phyloP scores from a whole-genome alignment of 2,329 filamentous ascomycete species.

The Claviceps purpurea region DNA sequence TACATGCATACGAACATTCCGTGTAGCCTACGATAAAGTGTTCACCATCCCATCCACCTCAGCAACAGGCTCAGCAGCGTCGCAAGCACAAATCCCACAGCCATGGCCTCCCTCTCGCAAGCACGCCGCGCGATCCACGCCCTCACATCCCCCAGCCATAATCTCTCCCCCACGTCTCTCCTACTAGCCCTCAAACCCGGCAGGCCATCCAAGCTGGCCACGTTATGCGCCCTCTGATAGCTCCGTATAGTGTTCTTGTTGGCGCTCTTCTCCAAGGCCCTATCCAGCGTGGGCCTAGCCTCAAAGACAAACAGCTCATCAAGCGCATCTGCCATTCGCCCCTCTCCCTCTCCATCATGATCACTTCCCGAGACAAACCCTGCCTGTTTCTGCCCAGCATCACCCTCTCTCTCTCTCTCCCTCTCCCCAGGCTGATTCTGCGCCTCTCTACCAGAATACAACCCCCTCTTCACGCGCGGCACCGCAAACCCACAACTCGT shows the following conservation, averaged over 20 bases:
- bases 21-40: neutral
- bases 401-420: constrained; percentile 1
- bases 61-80: neutral
- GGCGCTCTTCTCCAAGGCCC: constrained; percentile 32
- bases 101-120: constrained; percentile 19
- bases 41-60: neutral
- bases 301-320: constrained; percentile 31
- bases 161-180: constrained; percentile 31
- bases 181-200: constrained; percentile 42
- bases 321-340: neutral
- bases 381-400: constrained; percentile 1
- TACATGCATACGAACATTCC: no score
- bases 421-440: neutral
- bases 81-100: constrained; percentile 8
- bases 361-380: neutral
- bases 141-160: constrained; percentile 28
- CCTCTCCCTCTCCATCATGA: no score
- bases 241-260: constrained; percentile 33
- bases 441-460: constrained; percentile 20
- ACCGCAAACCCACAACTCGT: constrained; percentile 55
- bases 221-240: constrained; percentile 46
- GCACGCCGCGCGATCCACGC: constrained; percentile 14
- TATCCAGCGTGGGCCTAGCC: constrained; percentile 41
- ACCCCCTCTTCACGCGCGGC: constrained; percentile 32
- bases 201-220: constrained; percentile 42